Evolutionary conservation across 2,329 filamentous ascomycete genomes (phyloP).

Genomic region (Ophiostoma quercus): DNA sequence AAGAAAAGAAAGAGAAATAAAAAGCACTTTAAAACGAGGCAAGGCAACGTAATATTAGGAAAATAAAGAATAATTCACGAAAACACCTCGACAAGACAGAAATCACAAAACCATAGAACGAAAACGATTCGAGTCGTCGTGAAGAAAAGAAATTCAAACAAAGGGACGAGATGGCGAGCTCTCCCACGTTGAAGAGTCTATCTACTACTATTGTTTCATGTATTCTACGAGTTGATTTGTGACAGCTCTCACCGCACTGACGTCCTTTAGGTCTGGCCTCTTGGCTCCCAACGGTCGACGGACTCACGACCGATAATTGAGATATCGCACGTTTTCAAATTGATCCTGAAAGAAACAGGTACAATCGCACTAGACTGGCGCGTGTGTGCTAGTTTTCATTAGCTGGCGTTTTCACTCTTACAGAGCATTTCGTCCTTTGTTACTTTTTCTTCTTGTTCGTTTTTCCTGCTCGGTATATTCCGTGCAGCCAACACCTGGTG

Average conservation of each 20-base stretch:
- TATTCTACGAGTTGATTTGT: neutral
- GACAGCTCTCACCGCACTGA: neutral
- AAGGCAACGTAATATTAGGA: too few species aligned
- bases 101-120: too few species aligned
- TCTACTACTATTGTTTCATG: neutral
- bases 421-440: neutral
- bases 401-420: too few species aligned
- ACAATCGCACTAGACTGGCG: too few species aligned
- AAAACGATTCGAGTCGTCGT: too few species aligned
- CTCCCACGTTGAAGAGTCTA: neutral
- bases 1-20: neutral
- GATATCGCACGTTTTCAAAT: neutral
- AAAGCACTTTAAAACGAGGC: neutral
- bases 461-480: neutral
- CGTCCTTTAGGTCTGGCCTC: neutral
- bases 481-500: neutral
- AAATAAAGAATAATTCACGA: too few species aligned
- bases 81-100: too few species aligned
- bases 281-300: neutral
- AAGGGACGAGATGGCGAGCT: neutral
- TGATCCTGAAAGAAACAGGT: too few species aligned
- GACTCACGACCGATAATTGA: neutral
- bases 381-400: too few species aligned
- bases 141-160: neutral
- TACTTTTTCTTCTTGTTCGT: neutral